Conservation (phyloP, 768 basidiomycete genomes). For the Lyophyllum semitale region DNA sequence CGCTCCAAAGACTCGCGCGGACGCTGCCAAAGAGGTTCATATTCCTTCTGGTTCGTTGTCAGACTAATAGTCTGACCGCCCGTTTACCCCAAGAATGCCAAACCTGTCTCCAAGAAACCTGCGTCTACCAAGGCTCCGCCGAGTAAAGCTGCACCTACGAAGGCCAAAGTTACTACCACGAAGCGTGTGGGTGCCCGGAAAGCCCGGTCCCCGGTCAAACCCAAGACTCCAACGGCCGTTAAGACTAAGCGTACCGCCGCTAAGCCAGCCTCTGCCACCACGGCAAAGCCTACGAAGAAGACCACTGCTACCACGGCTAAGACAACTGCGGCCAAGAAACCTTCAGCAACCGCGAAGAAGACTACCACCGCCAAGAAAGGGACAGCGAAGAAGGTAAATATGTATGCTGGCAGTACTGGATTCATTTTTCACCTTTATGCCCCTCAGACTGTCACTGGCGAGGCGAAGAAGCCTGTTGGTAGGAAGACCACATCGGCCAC, state of each 20-base stretch:
- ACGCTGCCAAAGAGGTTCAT: constrained; percentile 54
- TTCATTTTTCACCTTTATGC: neutral
- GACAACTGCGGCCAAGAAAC: constrained; percentile 25
- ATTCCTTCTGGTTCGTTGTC: constrained; percentile 4
- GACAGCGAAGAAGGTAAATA: constrained; percentile 59
- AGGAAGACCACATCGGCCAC: constrained; percentile 31
- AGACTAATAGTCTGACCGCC: neutral
- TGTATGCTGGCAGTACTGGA: neutral
- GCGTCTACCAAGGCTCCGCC: constrained; percentile 21
- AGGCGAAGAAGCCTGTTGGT: constrained; percentile 35
- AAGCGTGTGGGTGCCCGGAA: constrained; percentile 23
- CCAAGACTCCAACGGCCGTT: constrained; percentile 27
- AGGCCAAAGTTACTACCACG: constrained; percentile 21
- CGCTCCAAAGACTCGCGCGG: constrained; percentile 61
- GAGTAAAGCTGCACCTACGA: constrained; percentile 32
- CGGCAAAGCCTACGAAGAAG: constrained; percentile 24
- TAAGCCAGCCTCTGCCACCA: constrained; percentile 15
- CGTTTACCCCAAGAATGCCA: constrained; percentile 35
- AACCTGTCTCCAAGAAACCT: constrained; percentile 44
- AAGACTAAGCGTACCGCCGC: constrained; percentile 25
- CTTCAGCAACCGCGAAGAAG: constrained; percentile 25
- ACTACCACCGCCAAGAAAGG: constrained; percentile 43
- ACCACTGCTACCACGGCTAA: constrained; percentile 24
- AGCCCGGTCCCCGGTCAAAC: constrained; percentile 23
- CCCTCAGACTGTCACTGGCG: constrained; percentile 38